Evolutionary conservation across 805 yeast genomes (phyloP), one percentile per base, ranked within the genome.

Genomic region (Myxozyma mucilagina): DNA sequence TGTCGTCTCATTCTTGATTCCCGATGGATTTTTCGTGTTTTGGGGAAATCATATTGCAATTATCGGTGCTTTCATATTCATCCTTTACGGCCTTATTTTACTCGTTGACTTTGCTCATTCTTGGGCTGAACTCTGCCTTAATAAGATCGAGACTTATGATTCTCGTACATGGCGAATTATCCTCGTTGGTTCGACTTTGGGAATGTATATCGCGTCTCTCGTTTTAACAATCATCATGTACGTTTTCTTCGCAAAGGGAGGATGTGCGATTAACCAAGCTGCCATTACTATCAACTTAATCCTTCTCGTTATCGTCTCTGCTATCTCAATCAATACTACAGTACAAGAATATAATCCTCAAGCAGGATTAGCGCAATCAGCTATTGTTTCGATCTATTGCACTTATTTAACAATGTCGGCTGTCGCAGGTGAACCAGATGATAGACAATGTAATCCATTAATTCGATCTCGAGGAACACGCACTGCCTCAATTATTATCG

Each of bases 91-190:
- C 1, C 80, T 94, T 60, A 87, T 96, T 13, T 78, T 94, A 53
- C 78, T 94, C 52, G 97, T 94, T 36, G 99, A 94, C 74, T 94
- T 90, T 79, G 98, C 99, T 3, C 98, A 94, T 74, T 93, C 93
- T 68, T 94, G 97, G 97, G 97, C 98, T 0, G 99, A 94, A 70
- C 89, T 88, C 7, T 94, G 99, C 73, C 81, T 94, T 56, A 91
- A 87, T 66, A 89, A 90, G 69, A 90, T 94, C 45, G 98, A 94
- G 72, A 85, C 86, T 69, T 93, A 88, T 60, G 88, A 85, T 49
- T 84, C 83, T 57, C 71, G 75, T 13, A 80, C 89, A 68, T 94
- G 98, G 98, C 84, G 89, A 69, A 79, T 83, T 47, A 75, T 93
- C 9, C 78, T 94, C 47, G 83, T 94, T 34, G 89, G 96, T 3